These are phyloP conservation scores for Blastobotrys robertii DNA, from an alignment of 805 yeast species.

Conservation along the genomic window DNA sequence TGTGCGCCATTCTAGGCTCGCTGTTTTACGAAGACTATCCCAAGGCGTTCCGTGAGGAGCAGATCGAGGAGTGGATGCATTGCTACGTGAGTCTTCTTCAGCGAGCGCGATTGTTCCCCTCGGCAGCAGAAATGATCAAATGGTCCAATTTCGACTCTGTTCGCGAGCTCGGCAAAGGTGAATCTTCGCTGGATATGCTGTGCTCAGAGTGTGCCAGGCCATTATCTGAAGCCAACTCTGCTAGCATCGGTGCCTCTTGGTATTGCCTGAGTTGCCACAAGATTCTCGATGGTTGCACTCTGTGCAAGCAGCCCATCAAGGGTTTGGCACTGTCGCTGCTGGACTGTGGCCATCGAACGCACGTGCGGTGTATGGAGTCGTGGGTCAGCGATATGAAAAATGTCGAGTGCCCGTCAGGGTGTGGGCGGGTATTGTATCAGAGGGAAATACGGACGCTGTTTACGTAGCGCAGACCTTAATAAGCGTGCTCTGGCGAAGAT, in stretches of 20 bases:
- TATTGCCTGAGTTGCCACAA: constrained; percentile 66
- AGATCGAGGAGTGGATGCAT: constrained; percentile 45
- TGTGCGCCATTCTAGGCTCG: constrained; percentile 48
- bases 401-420: constrained; percentile 74
- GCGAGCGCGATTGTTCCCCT: constrained; percentile 40
- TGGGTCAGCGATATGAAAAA: constrained; percentile 67
- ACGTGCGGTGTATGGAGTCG: constrained; percentile 62
- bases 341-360: constrained; percentile 83
- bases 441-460: neutral
- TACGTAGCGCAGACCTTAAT: too few species aligned
- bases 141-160: constrained; percentile 27
- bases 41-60: constrained; percentile 20
- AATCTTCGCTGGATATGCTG: constrained; percentile 39
- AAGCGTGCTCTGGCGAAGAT: neutral
- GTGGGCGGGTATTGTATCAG: constrained; percentile 22
- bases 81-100: constrained; percentile 46
- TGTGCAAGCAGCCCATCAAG: constrained; percentile 67
- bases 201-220: constrained; percentile 27
- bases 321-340: constrained; percentile 54
- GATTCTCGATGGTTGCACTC: constrained; percentile 57
- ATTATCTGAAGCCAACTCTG: constrained; percentile 23
- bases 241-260: constrained; percentile 51
- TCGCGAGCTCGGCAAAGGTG: constrained; percentile 22
- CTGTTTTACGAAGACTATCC: constrained; percentile 40
- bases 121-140: constrained; percentile 49